phyloP scores from a whole-genome alignment of 2,329 filamentous ascomycete species.

The Zasmidium cellare region DNA sequence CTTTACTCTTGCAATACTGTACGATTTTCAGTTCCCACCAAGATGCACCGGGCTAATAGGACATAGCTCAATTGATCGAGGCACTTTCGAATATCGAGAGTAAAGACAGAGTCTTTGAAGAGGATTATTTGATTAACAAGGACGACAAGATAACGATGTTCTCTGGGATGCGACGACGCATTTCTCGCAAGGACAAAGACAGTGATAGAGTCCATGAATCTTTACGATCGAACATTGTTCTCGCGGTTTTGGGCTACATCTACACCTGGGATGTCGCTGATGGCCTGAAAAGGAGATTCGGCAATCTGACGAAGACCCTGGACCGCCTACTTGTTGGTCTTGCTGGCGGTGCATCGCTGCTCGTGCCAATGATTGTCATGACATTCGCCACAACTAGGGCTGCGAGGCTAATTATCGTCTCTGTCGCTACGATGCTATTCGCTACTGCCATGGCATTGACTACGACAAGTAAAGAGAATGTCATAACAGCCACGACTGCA shows the following conservation, averaged over 20 bases:
- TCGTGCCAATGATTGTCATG: slow-evolving; percentile 19
- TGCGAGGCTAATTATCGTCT: slow-evolving; percentile 10
- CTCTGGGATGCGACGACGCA: slow-evolving; percentile 5
- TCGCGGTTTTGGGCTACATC: slow-evolving; percentile 11
- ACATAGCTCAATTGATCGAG: slow-evolving; percentile 2
- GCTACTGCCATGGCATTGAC: slow-evolving; percentile 4
- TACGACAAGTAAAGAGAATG: slow-evolving; percentile 5
- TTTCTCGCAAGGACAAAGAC: slow-evolving; percentile 3
- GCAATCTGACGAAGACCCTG: slow-evolving; percentile 7
- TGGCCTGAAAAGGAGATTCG: slow-evolving; percentile 10
- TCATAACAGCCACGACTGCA: slow-evolving; percentile 11
- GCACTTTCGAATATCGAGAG: slow-evolving; percentile 7
- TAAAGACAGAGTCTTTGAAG: slow-evolving; percentile 12
- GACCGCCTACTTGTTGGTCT: slow-evolving; percentile 10
- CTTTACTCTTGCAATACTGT: slow-evolving; percentile 11
- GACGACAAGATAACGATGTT: neutral
- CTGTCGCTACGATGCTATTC: slow-evolving; percentile 14
- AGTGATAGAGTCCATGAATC: slow-evolving; percentile 8
- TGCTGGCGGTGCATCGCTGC: slow-evolving; percentile 2
- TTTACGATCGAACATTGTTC: slow-evolving; percentile 10
- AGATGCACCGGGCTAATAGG: neutral
- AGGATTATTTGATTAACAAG: slow-evolving; percentile 2
- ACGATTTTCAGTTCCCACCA: neutral
- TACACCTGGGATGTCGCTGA: slow-evolving; percentile 11
- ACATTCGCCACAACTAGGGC: slow-evolving; percentile 4